phyloP scores from a whole-genome alignment of 495 filamentous ascomycete genomes.

The Aspergillus homomorphus region DNA sequence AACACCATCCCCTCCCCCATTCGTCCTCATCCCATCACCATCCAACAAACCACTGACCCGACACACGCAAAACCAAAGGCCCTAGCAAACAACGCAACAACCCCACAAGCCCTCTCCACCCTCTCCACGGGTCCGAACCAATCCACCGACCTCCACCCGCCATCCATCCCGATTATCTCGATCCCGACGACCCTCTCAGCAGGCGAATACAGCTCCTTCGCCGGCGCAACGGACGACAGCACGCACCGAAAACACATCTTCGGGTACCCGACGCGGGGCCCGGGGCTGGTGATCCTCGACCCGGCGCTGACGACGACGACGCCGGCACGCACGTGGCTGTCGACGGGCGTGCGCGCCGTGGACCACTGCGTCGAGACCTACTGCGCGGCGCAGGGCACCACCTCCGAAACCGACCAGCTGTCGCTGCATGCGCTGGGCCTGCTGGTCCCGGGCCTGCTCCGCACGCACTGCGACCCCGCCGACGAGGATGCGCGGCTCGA shows the following conservation, averaged over 20 bases:
- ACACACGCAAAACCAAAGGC: slow-evolving; percentile 23
- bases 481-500: slow-evolving; percentile 48
- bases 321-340: slow-evolving; percentile 58
- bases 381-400: slow-evolving; percentile 42
- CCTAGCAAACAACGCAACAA: slow-evolving; percentile 48
- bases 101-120: slow-evolving; percentile 39
- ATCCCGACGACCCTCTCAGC: slow-evolving; percentile 63
- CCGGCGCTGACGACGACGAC: slow-evolving; percentile 53
- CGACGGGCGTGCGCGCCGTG: slow-evolving; percentile 58
- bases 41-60: background rate
- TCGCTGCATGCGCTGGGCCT: slow-evolving; percentile 44
- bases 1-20: background rate
- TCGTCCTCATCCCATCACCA: too few relatives aligned
- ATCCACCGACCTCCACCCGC: slow-evolving; percentile 29
- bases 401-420: slow-evolving; percentile 36
- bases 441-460: slow-evolving; percentile 51
- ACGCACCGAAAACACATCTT: slow-evolving; percentile 55
- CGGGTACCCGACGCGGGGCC: slow-evolving; percentile 39
- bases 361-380: slow-evolving; percentile 64
- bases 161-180: slow-evolving; percentile 53
- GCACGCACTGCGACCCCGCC: slow-evolving; percentile 40
- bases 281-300: slow-evolving; percentile 58
- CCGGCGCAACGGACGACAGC: slow-evolving; percentile 54
- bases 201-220: slow-evolving; percentile 57
- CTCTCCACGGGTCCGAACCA: slow-evolving; percentile 38